A percentile compares a stretch with the other conserved stretches of the same genome.
Evolutionary conservation across 345 rosid species (phyloP).

Genomic region (Aquilaria malaccensis): DNA sequence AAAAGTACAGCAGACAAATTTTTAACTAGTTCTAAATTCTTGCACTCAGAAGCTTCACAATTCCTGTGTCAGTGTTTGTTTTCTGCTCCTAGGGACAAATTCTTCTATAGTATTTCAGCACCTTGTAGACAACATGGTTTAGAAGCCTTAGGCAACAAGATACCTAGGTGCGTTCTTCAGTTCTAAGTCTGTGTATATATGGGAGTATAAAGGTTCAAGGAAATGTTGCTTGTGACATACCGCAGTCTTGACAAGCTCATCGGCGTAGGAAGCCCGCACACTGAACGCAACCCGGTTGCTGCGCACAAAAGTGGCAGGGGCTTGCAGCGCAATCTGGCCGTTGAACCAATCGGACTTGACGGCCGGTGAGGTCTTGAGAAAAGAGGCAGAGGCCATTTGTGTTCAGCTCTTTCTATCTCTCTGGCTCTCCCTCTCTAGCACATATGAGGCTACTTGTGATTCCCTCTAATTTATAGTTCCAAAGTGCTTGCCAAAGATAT

Average conservation of each 20-base stretch:
- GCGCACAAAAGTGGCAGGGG: neutral
- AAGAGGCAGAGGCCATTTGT: slow-evolving; percentile 21
- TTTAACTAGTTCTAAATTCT: neutral
- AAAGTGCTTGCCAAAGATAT: slow-evolving; percentile 14
- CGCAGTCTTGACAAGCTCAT: slow-evolving; percentile 32
- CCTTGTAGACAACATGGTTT: too few species aligned
- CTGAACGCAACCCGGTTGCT: slow-evolving; percentile 6
- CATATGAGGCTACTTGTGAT: neutral
- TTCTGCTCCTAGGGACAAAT: too few species aligned
- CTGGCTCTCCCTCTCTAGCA: neutral
- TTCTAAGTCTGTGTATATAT: too few species aligned
- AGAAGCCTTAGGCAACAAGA: too few species aligned
- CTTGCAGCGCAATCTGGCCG: slow-evolving; percentile 13
- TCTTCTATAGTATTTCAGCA: too few species aligned
- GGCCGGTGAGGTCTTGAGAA: slow-evolving; percentile 18
- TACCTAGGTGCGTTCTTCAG: too few species aligned
- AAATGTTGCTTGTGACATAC: slow-evolving; percentile 4
- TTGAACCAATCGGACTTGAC: slow-evolving; percentile 24
- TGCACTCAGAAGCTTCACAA: neutral
- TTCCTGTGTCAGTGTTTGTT: neutral
- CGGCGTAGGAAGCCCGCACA: slow-evolving; percentile 20
- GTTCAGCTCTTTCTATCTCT: neutral
- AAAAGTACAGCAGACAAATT: too few species aligned
- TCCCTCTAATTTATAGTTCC: slow-evolving; percentile 17
- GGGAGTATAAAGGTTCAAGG: too few species aligned